Conservation (phyloP, 139 green algal genomes). For the Chloropicon primus region DNA sequence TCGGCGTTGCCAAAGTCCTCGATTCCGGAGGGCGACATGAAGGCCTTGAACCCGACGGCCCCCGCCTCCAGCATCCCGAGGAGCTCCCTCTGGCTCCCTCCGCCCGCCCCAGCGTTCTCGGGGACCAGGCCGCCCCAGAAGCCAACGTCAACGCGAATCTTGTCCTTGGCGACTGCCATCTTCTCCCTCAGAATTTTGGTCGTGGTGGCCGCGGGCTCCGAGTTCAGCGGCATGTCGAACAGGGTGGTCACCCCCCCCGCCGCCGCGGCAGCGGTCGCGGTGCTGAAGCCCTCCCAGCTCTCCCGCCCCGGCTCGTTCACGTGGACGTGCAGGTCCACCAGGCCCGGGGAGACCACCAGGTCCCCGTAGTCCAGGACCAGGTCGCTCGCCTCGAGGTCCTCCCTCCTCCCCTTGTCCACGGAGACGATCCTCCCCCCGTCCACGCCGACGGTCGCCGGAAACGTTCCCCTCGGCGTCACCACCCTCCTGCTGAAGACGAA, state of each 20-base stretch:
- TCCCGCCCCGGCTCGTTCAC: conserved; percentile 81
- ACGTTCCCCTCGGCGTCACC: conserved; percentile 12
- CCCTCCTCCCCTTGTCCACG: background rate
- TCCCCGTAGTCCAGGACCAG: conserved; percentile 20
- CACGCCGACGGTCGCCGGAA: conserved; percentile 23
- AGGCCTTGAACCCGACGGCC: conserved; percentile 78
- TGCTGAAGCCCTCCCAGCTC: conserved; percentile 80
- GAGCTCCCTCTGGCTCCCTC: conserved; percentile 30
- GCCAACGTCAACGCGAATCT: conserved; percentile 53
- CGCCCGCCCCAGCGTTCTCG: conserved; percentile 45
- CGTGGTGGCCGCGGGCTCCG: conserved; percentile 34
- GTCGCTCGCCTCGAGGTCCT: background rate
- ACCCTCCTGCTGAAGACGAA: conserved; percentile 15
- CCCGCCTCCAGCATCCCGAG: conserved; percentile 45
- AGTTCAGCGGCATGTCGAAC: conserved; percentile 94
- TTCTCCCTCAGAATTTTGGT: background rate
- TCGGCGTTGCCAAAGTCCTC: conserved; percentile 63
- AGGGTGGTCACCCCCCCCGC: conserved; percentile 76
- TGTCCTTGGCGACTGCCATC: conserved; percentile 30
- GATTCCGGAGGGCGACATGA: conserved; percentile 79
- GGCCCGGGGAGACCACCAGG: conserved; percentile 59
- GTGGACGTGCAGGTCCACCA: conserved; percentile 73
- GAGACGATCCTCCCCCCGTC: conserved; percentile 16
- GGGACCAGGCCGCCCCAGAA: conserved; percentile 86
- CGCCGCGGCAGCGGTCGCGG: conserved; percentile 66